Base-by-base conservation (phyloP, 257 asterid genomes). In the Solanum chmielewskii region DNA sequence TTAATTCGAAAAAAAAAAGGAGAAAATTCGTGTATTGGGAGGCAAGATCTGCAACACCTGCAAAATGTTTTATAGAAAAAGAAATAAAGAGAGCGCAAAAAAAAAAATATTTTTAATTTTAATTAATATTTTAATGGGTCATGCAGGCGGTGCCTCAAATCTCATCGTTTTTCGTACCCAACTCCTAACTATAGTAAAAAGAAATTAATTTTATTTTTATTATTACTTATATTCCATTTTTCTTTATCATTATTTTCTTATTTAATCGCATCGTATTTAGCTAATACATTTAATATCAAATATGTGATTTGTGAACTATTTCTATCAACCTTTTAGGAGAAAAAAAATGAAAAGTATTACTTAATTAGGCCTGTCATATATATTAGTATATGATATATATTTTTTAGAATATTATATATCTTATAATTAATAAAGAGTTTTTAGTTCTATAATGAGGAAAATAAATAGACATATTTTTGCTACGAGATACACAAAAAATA, bases 21-120 rank as follows among this genome's bases (percentile, higher is more conserved):
- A 74, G 77, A 62, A 44, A 74, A 84, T 23, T 12, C 56, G 86
- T 52, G 76, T 77, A 56, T 73, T 81, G 88, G 89, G 91, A 86
- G 90, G 90, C 91, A 89, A 90, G 88, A 87, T 74, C 92, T 89
- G 89, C 88, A 89, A 83, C 85, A 86, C 88, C 88, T 88, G 89
- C 85, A 41, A 88, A 86, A 49, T 70, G 89, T 66, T 68, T 31
- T 78, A 85, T 52, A 29, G 0, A 23, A 11, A 59, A 37, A 4
- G 4, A 37, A 83, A 83, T 18, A 29, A 66, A 64, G 25, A 39
- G 2, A 86, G 21, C 56, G 6, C 0, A 86, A 31, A 35, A 25
- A 20, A 52, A 16, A 1, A 25, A 6, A 56, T 4, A 18, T 11
- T 9, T 83, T 56, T 2, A 52, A 68, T 56, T 42, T 75, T 5